A percentile compares a stretch with the other conserved stretches of the same genome.
These are phyloP conservation scores for Phytophthora gonapodyides DNA, from an alignment of 352 stramenopile genomes.

Conservation along the genomic window DNA sequence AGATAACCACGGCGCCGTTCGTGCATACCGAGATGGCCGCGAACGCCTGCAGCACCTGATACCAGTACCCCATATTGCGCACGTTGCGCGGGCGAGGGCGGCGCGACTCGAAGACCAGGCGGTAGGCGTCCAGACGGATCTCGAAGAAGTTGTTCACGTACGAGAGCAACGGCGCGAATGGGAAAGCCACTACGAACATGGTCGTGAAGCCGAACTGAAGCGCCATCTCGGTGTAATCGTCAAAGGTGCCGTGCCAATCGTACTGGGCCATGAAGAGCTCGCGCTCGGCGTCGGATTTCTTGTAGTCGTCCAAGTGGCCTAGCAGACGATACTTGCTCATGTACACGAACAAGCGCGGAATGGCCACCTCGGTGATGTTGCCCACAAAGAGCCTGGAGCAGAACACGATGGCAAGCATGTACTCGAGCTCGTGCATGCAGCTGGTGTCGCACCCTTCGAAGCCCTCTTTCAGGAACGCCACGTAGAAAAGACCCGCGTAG, in stretches of 20 bases:
- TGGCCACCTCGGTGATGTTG: slow-evolving; percentile 78
- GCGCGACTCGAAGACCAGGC: slow-evolving; percentile 80
- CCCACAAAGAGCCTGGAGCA: slow-evolving; percentile 86
- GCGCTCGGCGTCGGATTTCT: slow-evolving; percentile 61
- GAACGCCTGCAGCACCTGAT: slow-evolving; percentile 88
- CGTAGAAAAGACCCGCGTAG: slow-evolving; percentile 94
- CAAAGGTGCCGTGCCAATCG: slow-evolving; percentile 87
- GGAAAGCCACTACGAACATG: slow-evolving; percentile 94
- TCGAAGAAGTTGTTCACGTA: slow-evolving; percentile 94
- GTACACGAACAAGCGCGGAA: slow-evolving; percentile 78
- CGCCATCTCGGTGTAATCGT: slow-evolving; percentile 94
- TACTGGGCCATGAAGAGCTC: slow-evolving; percentile 85
- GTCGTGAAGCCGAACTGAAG: slow-evolving; percentile 90
- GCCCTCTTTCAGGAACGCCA: slow-evolving; percentile 91
- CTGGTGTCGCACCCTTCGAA: slow-evolving; percentile 69
- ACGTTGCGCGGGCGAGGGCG: slow-evolving; percentile 82
- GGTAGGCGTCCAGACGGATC: slow-evolving; percentile 90
- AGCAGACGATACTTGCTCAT: slow-evolving; percentile 69
- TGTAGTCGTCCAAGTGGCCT: slow-evolving; percentile 51
- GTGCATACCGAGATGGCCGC: slow-evolving; percentile 92
- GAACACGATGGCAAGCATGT: slow-evolving; percentile 93
- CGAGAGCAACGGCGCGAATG: slow-evolving; percentile 91
- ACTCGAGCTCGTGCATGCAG: slow-evolving; percentile 91
- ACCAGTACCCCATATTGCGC: slow-evolving; percentile 93
- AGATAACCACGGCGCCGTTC: slow-evolving; percentile 94